Conservation (phyloP, 2,329 filamentous ascomycete genomes). For the Bipolaris bicolor region DNA sequence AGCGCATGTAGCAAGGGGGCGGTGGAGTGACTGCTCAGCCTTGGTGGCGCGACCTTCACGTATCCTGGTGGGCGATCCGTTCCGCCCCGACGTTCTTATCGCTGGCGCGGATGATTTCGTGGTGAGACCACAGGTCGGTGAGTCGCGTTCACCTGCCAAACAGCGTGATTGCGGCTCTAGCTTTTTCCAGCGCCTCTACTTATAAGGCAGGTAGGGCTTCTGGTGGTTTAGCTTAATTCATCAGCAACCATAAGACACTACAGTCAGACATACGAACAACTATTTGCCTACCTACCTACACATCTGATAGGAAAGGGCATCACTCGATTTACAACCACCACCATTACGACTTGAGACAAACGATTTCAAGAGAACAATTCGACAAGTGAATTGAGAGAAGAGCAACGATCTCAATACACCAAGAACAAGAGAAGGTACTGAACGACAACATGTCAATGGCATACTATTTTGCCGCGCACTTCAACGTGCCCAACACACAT, state of each 20-base stretch:
- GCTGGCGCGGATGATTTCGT: conserved; percentile 19
- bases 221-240: neutral
- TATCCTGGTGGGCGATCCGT: conserved; percentile 8
- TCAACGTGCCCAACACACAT: conserved; percentile 19
- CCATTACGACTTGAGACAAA: neutral
- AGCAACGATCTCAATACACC: neutral
- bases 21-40: conserved; percentile 29
- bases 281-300: neutral
- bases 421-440: neutral
- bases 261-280: neutral
- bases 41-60: conserved; percentile 33
- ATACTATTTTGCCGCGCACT: conserved; percentile 31
- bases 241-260: neutral
- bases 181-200: neutral
- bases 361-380: neutral
- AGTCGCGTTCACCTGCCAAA: neutral
- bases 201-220: conserved; percentile 5
- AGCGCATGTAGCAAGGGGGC: conserved; percentile 2
- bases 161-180: conserved; percentile 23
- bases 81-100: conserved; percentile 14
- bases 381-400: neutral
- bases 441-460: conserved; percentile 20
- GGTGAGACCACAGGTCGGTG: conserved; percentile 9
- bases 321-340: neutral
- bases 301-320: neutral